Evolutionary conservation across 73 alveolate species (phyloP), one percentile per base, ranked within the genome.

Genomic region (Stentor roeselii): DNA sequence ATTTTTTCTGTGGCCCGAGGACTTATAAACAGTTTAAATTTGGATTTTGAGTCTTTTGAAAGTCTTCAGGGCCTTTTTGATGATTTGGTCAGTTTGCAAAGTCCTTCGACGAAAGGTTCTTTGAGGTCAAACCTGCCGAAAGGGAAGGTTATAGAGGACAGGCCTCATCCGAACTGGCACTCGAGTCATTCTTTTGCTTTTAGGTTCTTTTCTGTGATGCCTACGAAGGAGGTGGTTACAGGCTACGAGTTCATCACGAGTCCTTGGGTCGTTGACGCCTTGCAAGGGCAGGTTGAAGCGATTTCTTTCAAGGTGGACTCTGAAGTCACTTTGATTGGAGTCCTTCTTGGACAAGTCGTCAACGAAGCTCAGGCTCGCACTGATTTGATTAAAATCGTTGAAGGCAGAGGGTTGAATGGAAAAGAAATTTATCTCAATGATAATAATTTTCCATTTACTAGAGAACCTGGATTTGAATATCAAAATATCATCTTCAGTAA

Each of bases 221-320:
- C 67, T 21, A 6, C 67, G 6, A 21, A 50, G 21, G 67, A 50
- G 21, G 6, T 50, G 6, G n/a, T n/a, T n/a, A n/a, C n/a, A n/a
- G 21, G 21, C 21, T 50, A 50, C 21, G 21, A 50, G 30, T 50
- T 50, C 21, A 50, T 50, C 21, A 50, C 67, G 11, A 67, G 34
- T 27, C 41, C 80, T 67, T 67, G 80, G 80, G 11, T 67, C 14
- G 34, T 67, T 67, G 37, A 67, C 34, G 14, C 21, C 27, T 14
- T 27, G 34, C 21, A 34, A 67, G 34, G 34, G 21, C 80, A 67
- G 41, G 41, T 67, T 67, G 80, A 67, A 34, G 80, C 80, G 21
- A 40, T 67, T 2, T n/a, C 80, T 21, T 67, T 67, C 2, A 67
- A n/a, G 37, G 37, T n/a, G 0, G 37, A 67, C 41, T 21, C 27